A percentile compares a stretch with the other conserved stretches of the same genome.
Conservation (phyloP, 2,329 filamentous ascomycete genomes). For the Sarocladiaceae sp. region DNA sequence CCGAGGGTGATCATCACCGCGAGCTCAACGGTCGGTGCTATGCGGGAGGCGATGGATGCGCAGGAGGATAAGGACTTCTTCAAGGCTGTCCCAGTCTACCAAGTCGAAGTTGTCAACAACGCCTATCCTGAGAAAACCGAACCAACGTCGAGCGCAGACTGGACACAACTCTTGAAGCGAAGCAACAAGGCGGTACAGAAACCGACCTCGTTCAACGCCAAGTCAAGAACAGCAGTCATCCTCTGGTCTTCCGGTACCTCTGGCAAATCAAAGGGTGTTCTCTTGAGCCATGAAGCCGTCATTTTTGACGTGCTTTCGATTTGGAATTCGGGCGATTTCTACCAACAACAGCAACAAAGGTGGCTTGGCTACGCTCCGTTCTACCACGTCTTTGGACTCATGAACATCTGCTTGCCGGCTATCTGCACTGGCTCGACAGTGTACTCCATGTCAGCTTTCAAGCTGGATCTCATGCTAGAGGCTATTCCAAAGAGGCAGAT, state of each 20-base stretch:
- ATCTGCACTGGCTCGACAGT: conserved; percentile 49
- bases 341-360: conserved; percentile 30
- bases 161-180: conserved; percentile 57
- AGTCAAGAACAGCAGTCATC: conserved; percentile 53
- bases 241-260: conserved; percentile 59
- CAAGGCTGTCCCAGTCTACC: conserved; percentile 54
- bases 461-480: conserved; percentile 60
- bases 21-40: conserved; percentile 23
- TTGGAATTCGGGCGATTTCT: conserved; percentile 45
- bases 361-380: conserved; percentile 65
- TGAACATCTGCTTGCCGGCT: conserved; percentile 55
- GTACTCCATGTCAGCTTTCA: conserved; percentile 68
- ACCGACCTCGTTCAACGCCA: conserved; percentile 29
- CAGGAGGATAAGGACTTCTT: conserved; percentile 30
- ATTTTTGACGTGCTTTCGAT: conserved; percentile 51
- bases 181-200: conserved; percentile 39
- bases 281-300: conserved; percentile 64
- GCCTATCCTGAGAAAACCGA: conserved; percentile 23
- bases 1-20: conserved; percentile 33
- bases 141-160: conserved; percentile 36
- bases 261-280: conserved; percentile 70
- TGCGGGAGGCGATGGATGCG: conserved; percentile 27
- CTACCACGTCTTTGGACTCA: conserved; percentile 60
- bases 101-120: conserved; percentile 36
- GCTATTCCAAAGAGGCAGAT: conserved; percentile 59